A percentile compares a stretch with the other conserved stretches of the same genome.
Conservation (phyloP, 2,329 filamentous ascomycete species). For the Talaromyces sp. region DNA sequence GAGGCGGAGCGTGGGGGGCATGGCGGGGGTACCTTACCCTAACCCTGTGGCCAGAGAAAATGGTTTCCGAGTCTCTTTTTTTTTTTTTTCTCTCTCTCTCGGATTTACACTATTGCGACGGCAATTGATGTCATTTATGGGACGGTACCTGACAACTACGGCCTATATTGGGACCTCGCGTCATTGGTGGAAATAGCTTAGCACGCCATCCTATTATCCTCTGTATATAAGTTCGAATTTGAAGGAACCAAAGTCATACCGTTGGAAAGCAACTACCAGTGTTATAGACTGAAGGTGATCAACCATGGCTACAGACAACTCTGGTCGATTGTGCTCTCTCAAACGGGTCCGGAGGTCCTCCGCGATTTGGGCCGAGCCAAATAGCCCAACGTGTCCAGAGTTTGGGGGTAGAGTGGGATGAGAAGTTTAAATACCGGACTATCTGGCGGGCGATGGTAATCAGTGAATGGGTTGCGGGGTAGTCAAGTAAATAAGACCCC, state of each 20-base stretch:
- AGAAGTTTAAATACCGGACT: not conserved
- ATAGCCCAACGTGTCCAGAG: too few species aligned
- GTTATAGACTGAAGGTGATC: not conserved
- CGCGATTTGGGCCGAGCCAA: not conserved
- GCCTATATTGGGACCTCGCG: not conserved
- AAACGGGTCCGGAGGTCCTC: not conserved
- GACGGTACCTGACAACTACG: not conserved
- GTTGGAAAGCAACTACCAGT: too few species aligned
- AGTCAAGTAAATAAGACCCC: not conserved
- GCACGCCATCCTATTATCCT: not conserved
- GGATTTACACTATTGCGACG: not conserved
- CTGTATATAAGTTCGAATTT: not conserved
- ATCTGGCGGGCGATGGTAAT: not conserved
- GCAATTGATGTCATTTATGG: not conserved
- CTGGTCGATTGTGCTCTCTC: not conserved
- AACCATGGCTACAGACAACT: not conserved
- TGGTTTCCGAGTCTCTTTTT: slow-evolving; percentile 3
- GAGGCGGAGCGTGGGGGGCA: not conserved
- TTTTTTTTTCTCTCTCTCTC: not conserved
- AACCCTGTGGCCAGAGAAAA: not conserved
- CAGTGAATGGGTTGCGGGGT: not conserved
- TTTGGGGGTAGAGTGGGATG: not conserved
- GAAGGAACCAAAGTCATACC: too few species aligned
- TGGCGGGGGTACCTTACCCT: not conserved
- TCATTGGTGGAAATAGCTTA: slow-evolving; percentile 1